Conservation (phyloP, 2,329 filamentous ascomycete species). For the Aureobasidium melanogenum region DNA sequence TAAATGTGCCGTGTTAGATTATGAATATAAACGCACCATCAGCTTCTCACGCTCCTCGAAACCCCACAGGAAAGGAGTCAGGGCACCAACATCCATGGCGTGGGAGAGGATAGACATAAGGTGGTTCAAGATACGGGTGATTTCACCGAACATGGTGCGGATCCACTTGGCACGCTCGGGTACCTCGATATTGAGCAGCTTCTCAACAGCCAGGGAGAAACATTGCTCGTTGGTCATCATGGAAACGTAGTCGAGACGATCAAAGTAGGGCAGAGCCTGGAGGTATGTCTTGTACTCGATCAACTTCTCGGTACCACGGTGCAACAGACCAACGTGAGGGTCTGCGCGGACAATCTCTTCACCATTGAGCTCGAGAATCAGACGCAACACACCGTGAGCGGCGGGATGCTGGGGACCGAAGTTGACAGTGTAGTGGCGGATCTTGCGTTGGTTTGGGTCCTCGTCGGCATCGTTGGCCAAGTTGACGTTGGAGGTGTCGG, state of each 20-base stretch:
- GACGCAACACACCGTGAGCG: slow-evolving; percentile 91
- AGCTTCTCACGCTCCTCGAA: slow-evolving; percentile 99
- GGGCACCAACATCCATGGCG: slow-evolving; percentile 96
- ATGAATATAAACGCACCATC: slow-evolving; percentile 59
- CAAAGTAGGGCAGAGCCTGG: slow-evolving; percentile 96
- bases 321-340: slow-evolving; percentile 91
- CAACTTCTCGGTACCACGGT: slow-evolving; percentile 97
- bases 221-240: slow-evolving; percentile 99
- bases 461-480: slow-evolving; percentile 36
- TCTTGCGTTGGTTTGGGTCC: slow-evolving; percentile 61
- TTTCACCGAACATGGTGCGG: slow-evolving; percentile 87
- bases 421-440: slow-evolving; percentile 98
- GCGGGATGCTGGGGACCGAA: slow-evolving; percentile 98
- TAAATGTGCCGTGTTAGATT: neutral
- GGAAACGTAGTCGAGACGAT: slow-evolving; percentile 95
- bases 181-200: slow-evolving; percentile 93
- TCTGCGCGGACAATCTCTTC: slow-evolving; percentile 96
- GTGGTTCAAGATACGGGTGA: slow-evolving; percentile 91
- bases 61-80: slow-evolving; percentile 98
- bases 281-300: slow-evolving; percentile 99
- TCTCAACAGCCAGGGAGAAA: slow-evolving; percentile 91
- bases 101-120: slow-evolving; percentile 96
- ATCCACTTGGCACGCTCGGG: slow-evolving; percentile 96
- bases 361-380: slow-evolving; percentile 96
- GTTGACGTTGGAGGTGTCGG: slow-evolving; percentile 34